Base-by-base conservation (phyloP, 1,284 basidiomycete genomes). In the Agroathelia rolfsii region DNA sequence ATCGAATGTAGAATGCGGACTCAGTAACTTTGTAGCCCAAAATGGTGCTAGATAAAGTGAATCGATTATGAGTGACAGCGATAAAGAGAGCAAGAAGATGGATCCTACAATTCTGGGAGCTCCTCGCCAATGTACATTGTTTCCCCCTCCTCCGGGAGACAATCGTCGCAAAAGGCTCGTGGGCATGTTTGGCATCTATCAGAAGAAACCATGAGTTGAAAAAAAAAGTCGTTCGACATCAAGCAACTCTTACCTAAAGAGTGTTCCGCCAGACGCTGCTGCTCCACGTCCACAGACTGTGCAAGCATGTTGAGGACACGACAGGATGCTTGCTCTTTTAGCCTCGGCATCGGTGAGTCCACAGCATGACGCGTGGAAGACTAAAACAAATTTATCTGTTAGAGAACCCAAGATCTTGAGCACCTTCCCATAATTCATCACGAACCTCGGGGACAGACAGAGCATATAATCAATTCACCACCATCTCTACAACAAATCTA, bases 121-220 rank as follows among this genome's bases (percentile, higher is more conserved):
- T 51, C 49, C 4, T 72, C 69, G 2, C 73, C 73, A 20, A 76
- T 49, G 8, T n/a, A 64, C 57, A 16, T 64, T 61, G 20, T 71
- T 53, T 5, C 69, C 62, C 8, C 61, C n/a, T n/a, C 66, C 5
- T 50, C 42, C 3, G 67, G 62, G 21, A 76, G 39, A 45, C 74
- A 76, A 42, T 76, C 74, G 38, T 76, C 71, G 48, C 74, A 77
- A 38, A 64, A 72, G 2, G 75, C 67, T 35, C 62, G 53, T 10
- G 67, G 62, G 44, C 73, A 76, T 1, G 72, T 75, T 34, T 66
- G 68, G 38, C 74, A 76, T 37, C 72, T 73, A 30, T 13, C n/a
- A n/a, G n/a, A n/a, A 21, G 20, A 22, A 30, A 21, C 11, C n/a
- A 26, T 37, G n/a, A 34, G 17, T 10, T 25, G 14, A 23, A 20